phyloP scores from a whole-genome alignment of 768 basidiomycete species.

The Podaxis carcinomalis region DNA sequence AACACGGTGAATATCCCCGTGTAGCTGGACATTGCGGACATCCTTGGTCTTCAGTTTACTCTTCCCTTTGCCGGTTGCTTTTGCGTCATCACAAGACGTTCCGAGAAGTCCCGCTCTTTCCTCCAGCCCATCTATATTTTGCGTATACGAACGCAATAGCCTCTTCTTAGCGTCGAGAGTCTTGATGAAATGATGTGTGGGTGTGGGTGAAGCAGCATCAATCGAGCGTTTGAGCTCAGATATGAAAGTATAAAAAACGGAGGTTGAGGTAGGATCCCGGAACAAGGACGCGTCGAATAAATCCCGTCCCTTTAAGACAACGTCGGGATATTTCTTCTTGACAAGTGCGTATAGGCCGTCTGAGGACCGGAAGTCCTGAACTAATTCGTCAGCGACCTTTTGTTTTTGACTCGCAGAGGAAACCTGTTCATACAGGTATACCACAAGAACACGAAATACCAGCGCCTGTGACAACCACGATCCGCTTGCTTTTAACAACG shows the following conservation, averaged over 20 bases:
- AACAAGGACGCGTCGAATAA: slow-evolving; percentile 93
- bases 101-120: slow-evolving; percentile 72
- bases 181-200: slow-evolving; percentile 87
- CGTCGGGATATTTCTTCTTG: slow-evolving; percentile 77
- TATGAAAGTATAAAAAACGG: slow-evolving; percentile 94
- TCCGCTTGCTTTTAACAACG: slow-evolving; percentile 81
- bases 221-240: slow-evolving; percentile 83
- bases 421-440: slow-evolving; percentile 71
- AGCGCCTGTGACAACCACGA: slow-evolving; percentile 90
- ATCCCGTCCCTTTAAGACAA: slow-evolving; percentile 88
- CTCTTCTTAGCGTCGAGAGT: slow-evolving; percentile 80
- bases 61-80: slow-evolving; percentile 60
- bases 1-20: slow-evolving; percentile 91
- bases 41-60: slow-evolving; percentile 62
- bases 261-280: slow-evolving; percentile 77
- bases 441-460: slow-evolving; percentile 96
- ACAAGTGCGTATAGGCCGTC: slow-evolving; percentile 90
- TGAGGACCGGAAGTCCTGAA: slow-evolving; percentile 92
- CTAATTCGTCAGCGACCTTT: neutral
- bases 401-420: neutral
- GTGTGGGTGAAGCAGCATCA: slow-evolving; percentile 73
- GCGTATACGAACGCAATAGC: slow-evolving; percentile 88
- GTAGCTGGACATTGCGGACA: slow-evolving; percentile 87
- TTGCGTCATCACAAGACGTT: slow-evolving; percentile 52
- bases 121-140: slow-evolving; percentile 97